A percentile compares a stretch with the other conserved stretches of the same genome.
Conservation (phyloP, 192 early-diverging fungal genomes). For the Backusella liffmaniae region DNA sequence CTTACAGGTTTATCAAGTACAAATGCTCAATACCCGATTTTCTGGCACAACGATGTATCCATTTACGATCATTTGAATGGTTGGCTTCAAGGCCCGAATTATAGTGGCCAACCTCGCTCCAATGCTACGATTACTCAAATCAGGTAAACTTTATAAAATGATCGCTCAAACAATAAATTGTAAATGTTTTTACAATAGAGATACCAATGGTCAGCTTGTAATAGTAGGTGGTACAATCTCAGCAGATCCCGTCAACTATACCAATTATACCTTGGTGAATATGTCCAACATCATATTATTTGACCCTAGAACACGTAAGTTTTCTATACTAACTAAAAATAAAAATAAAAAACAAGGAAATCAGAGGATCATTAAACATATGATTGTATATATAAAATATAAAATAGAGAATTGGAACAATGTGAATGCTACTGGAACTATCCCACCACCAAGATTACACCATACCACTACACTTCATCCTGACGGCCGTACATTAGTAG, state of each 20-base stretch:
- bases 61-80: not conserved
- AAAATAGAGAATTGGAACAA: conserved; percentile 7
- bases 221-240: conserved; percentile 8
- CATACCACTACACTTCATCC: conserved; percentile 15
- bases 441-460: conserved; percentile 7
- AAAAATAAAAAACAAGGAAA: not conserved
- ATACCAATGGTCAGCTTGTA: not conserved
- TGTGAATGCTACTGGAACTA: not conserved
- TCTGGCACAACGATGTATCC: conserved; percentile 1
- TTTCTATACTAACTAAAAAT: not conserved
- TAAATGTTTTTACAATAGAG: not conserved
- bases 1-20: not conserved
- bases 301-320: conserved; percentile 13
- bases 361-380: not conserved
- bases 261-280: conserved; percentile 10
- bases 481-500: not conserved
- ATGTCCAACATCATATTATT: conserved; percentile 16
- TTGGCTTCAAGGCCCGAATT: not conserved
- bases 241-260: conserved; percentile 2
- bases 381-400: not conserved
- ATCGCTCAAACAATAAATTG: not conserved
- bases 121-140: conserved; percentile 18
- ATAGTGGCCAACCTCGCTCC: not conserved
- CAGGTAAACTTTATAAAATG: not conserved
- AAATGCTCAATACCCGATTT: not conserved